These are phyloP conservation scores for Fusarium humuli DNA, from an alignment of 2,329 filamentous ascomycete genomes.

Conservation along the genomic window DNA sequence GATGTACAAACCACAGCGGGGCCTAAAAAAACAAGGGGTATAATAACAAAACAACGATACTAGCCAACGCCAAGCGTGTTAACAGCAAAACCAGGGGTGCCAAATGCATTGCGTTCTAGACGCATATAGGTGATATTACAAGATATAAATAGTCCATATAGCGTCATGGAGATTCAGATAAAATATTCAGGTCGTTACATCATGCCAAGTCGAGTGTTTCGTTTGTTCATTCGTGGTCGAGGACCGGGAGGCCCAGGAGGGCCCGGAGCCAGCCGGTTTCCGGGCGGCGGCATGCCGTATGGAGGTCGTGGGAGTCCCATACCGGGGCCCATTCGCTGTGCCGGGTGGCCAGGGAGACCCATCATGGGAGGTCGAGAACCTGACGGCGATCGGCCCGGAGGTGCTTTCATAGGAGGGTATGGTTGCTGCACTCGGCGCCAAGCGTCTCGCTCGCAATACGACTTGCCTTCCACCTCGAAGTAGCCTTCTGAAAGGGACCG, in stretches of 20 bases:
- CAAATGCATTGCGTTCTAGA: slow-evolving; percentile 15
- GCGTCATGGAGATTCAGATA: slow-evolving; percentile 27
- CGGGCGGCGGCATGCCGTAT: slow-evolving; percentile 43
- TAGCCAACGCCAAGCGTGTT: slow-evolving; percentile 30
- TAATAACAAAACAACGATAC: slow-evolving; percentile 43
- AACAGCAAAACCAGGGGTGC: slow-evolving; percentile 22
- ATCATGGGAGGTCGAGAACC: slow-evolving; percentile 43
- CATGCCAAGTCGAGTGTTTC: slow-evolving; percentile 70
- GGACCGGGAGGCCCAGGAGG: slow-evolving; percentile 48
- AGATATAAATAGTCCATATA: slow-evolving; percentile 27
- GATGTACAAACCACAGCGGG: slow-evolving; percentile 13
- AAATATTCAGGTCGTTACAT: slow-evolving; percentile 55
- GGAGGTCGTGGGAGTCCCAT: slow-evolving; percentile 42
- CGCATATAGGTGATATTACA: slow-evolving; percentile 36
- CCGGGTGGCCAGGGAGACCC: slow-evolving; percentile 45
- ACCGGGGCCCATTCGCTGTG: slow-evolving; percentile 38
- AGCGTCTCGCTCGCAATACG: slow-evolving; percentile 91
- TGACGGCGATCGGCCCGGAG: slow-evolving; percentile 24
- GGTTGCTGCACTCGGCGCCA: slow-evolving; percentile 63
- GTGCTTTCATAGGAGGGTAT: slow-evolving; percentile 32
- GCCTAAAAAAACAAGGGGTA: slow-evolving; percentile 38
- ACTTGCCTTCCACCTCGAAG: slow-evolving; percentile 83
- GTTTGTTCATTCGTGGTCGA: slow-evolving; percentile 69
- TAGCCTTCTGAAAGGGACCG: slow-evolving; percentile 83
- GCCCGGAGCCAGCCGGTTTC: slow-evolving; percentile 48